Percentiles rank a stretch among this genome's conserved stretches.
These are phyloP conservation scores for Ogataea siamensis DNA, from an alignment of 805 yeast genomes.

Conservation along the genomic window DNA sequence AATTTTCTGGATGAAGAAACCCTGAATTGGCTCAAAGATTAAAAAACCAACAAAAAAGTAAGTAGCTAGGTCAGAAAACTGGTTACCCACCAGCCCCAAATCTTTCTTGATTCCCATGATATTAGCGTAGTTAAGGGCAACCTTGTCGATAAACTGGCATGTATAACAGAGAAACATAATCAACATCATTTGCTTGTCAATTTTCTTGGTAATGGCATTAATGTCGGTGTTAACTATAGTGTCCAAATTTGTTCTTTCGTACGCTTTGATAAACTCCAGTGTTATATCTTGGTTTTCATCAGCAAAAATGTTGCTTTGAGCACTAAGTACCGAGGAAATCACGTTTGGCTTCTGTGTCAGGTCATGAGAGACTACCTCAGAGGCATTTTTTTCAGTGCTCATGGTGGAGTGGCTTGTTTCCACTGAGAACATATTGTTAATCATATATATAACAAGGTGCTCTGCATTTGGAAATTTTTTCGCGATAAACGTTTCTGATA, in stretches of 20 bases:
- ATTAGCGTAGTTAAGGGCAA: conserved; percentile 49
- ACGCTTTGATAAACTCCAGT: conserved; percentile 13
- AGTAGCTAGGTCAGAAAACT: conserved; percentile 33
- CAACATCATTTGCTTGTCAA: conserved; percentile 49
- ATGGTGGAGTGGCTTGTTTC: neutral
- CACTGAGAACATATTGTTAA: too few species aligned
- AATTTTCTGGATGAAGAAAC: conserved; percentile 48
- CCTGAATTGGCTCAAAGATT: conserved; percentile 51
- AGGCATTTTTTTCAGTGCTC: neutral
- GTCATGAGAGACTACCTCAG: conserved; percentile 1
- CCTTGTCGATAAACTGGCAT: conserved; percentile 62
- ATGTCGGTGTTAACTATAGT: conserved; percentile 4
- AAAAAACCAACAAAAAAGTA: conserved; percentile 55
- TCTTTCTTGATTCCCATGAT: conserved; percentile 52
- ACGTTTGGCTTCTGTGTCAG: conserved; percentile 1
- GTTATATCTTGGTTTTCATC: conserved; percentile 16
- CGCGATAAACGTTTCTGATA: conserved; percentile 1
- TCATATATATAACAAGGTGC: neutral
- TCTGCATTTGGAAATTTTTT: too few species aligned
- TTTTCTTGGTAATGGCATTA: conserved; percentile 33
- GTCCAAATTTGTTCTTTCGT: conserved; percentile 7
- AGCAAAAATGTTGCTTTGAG: conserved; percentile 15
- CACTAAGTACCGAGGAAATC: conserved; percentile 8
- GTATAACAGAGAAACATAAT: conserved; percentile 48
- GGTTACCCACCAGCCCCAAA: conserved; percentile 44